A percentile compares a stretch with the other conserved stretches of the same genome.
Conservation (phyloP, 2,329 filamentous ascomycete species). For the Epicoccum nigrum region DNA sequence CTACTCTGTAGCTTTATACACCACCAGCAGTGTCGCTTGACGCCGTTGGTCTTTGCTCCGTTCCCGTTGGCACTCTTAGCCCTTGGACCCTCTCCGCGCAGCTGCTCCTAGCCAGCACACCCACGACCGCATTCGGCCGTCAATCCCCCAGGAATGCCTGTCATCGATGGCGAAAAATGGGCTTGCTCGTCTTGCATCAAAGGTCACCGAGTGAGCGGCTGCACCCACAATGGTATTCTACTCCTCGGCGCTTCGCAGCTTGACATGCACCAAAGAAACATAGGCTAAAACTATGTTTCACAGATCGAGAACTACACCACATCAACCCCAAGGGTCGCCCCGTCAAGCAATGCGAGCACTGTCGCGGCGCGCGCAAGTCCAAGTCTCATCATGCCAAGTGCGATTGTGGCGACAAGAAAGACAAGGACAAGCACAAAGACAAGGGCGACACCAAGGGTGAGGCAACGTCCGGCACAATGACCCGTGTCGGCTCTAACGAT, state of each 20-base stretch:
- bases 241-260: constrained; percentile 10
- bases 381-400: constrained; percentile 94
- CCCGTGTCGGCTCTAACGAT: constrained; percentile 40
- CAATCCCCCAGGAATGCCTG: constrained; percentile 41
- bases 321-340: constrained; percentile 98
- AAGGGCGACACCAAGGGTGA: constrained; percentile 50
- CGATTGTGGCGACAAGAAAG: constrained; percentile 92
- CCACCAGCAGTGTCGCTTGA: constrained; percentile 21
- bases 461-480: constrained; percentile 40
- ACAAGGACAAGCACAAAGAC: constrained; percentile 59
- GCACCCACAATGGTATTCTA: constrained; percentile 83
- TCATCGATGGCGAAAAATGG: constrained; percentile 87
- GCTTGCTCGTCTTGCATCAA: constrained; percentile 98
- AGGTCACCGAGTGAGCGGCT: constrained; percentile 98
- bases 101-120: constrained; percentile 36
- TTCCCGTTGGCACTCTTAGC: constrained; percentile 19
- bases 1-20: constrained; percentile 28
- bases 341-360: constrained; percentile 97
- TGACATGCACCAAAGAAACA: constrained; percentile 4
- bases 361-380: constrained; percentile 93
- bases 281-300: constrained; percentile 25
- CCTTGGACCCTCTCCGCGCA: constrained; percentile 21
- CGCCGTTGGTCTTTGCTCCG: constrained; percentile 25
- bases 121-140: constrained; percentile 46
- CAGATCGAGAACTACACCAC: constrained; percentile 89